phyloP scores from a whole-genome alignment of 2,329 filamentous ascomycete genomes.

The Colletotrichum siamense region DNA sequence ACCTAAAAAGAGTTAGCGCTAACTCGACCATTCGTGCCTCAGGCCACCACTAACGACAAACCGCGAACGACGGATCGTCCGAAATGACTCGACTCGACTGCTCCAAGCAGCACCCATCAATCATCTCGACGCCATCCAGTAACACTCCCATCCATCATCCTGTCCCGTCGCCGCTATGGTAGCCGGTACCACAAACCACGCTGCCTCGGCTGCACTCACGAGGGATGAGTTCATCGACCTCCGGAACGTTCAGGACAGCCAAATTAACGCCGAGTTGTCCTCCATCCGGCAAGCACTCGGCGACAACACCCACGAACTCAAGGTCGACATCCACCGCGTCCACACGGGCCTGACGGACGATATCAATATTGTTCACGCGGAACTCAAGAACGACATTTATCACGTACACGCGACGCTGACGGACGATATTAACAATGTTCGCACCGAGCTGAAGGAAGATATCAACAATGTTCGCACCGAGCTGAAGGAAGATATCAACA shows the following conservation, averaged over 20 bases:
- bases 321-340: background rate
- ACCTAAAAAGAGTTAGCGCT: background rate
- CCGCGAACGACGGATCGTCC: background rate
- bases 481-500: too few species aligned
- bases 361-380: background rate
- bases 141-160: background rate
- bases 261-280: background rate
- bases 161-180: background rate
- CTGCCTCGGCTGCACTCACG: background rate
- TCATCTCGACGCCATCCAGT: background rate
- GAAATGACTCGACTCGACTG: background rate
- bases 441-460: too few species aligned
- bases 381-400: background rate
- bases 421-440: too few species aligned
- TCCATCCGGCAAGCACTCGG: background rate
- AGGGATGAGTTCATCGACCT: background rate
- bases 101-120: background rate
- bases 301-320: too few species aligned
- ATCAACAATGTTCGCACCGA: too few species aligned
- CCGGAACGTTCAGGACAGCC: background rate
- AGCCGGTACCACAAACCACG: background rate
- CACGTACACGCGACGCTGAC: too few species aligned
- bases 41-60: background rate
- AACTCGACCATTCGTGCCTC: too few species aligned
- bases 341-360: background rate